These are phyloP conservation scores for Trebouxia sp. DNA, from an alignment of 139 green algal species.

Conservation along the genomic window DNA sequence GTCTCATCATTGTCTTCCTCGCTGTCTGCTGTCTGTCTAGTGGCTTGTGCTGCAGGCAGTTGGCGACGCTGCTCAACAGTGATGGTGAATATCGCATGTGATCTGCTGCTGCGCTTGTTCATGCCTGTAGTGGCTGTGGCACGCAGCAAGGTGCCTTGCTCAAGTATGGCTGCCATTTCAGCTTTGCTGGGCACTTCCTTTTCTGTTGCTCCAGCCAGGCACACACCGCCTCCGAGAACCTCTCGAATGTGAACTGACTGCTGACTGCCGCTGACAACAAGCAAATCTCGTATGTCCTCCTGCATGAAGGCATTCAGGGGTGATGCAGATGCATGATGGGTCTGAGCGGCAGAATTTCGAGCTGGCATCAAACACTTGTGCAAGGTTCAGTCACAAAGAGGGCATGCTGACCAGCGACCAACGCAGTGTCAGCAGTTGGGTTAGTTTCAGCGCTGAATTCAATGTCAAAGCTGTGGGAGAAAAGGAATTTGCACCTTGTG, in stretches of 20 bases:
- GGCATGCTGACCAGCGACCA: too few relatives aligned
- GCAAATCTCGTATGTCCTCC: slow-evolving; percentile 88
- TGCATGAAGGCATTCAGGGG: too few relatives aligned
- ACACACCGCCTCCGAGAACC: slow-evolving; percentile 68
- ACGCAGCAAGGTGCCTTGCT: slow-evolving; percentile 72
- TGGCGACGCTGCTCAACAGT: slow-evolving; percentile 89
- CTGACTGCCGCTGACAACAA: slow-evolving; percentile 43
- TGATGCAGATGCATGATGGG: not conserved
- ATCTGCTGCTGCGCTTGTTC: slow-evolving; percentile 84
- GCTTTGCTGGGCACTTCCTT: slow-evolving; percentile 69
- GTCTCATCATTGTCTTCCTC: slow-evolving; percentile 24
- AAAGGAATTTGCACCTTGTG: slow-evolving; percentile 71
- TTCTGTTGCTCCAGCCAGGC: slow-evolving; percentile 78
- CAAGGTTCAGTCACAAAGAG: too few relatives aligned
- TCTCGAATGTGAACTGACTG: slow-evolving; percentile 77
- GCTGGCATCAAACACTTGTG: too few relatives aligned
- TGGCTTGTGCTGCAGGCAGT: slow-evolving; percentile 23
- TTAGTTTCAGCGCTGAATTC: not conserved
- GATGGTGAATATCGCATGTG: slow-evolving; percentile 98
- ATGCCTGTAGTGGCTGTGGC: slow-evolving; percentile 87
- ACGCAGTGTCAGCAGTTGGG: too few relatives aligned
- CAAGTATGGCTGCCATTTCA: slow-evolving; percentile 83
- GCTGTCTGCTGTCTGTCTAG: not conserved
- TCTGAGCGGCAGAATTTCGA: too few relatives aligned
- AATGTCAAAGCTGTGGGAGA: not conserved